A percentile compares a stretch with the other conserved stretches of the same genome.
Evolutionary conservation across 2,329 filamentous ascomycete genomes (phyloP).

Genomic region (Talaromyces piceae): DNA sequence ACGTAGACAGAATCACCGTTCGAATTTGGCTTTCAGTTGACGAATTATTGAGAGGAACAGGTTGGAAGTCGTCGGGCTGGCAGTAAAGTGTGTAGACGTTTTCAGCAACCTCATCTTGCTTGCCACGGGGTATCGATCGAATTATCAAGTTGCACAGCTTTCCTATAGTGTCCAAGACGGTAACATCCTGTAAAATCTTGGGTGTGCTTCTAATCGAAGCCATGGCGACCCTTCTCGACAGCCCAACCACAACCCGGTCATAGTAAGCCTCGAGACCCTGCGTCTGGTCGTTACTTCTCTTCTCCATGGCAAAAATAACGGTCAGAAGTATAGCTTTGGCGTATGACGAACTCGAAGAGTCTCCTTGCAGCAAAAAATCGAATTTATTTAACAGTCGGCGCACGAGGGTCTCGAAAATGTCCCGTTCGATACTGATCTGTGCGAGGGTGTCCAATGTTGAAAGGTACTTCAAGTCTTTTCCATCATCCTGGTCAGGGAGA

Average conservation of each 20-base stretch:
- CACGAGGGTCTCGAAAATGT: conserved; percentile 57
- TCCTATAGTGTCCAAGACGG: conserved; percentile 53
- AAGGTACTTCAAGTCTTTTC: conserved; percentile 41
- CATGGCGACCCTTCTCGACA: conserved; percentile 34
- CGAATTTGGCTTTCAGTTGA: conserved; percentile 30
- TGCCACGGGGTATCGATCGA: conserved; percentile 45
- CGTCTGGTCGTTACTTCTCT: conserved; percentile 39
- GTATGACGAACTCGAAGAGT: conserved; percentile 43
- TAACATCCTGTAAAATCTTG: conserved; percentile 42
- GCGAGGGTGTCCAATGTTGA: conserved; percentile 56
- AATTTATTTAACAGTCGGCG: conserved; percentile 58
- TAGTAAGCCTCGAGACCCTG: conserved; percentile 41
- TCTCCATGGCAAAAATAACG: conserved; percentile 53
- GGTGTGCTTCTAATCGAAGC: conserved; percentile 28
- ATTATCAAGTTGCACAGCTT: conserved; percentile 55
- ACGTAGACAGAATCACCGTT: conserved; percentile 50
- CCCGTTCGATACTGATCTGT: conserved; percentile 54
- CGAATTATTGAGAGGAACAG: conserved; percentile 28
- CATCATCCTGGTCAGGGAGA: conserved; percentile 51
- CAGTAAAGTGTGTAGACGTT: conserved; percentile 48
- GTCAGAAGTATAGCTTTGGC: conserved; percentile 54
- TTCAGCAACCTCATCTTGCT: conserved; percentile 45
- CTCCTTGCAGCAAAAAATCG: conserved; percentile 46
- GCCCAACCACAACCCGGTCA: conserved; percentile 43
- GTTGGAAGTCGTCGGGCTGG: conserved; percentile 23